phyloP scores from a whole-genome alignment of 306 rosid genomes.

The Sicyos edulis region DNA sequence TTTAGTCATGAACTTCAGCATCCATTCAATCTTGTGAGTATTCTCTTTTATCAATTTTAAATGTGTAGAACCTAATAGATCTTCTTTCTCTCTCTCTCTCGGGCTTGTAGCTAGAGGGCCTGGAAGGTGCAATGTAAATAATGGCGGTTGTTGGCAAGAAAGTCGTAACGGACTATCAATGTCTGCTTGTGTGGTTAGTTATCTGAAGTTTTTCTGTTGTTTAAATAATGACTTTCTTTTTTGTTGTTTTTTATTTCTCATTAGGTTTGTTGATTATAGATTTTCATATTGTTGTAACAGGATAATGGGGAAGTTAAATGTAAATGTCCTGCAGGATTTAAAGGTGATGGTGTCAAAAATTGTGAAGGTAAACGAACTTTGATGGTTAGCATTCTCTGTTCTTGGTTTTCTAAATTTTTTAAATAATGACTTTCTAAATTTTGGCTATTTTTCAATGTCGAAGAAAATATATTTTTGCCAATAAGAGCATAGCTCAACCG shows the following conservation, averaged over 20 bases:
- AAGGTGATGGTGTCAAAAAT: slow-evolving; percentile 74
- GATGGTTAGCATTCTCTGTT: background rate
- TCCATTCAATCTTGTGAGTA: background rate
- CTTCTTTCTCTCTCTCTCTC: slow-evolving; percentile 14
- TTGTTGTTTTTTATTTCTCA: background rate
- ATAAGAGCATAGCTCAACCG: too few relatives aligned
- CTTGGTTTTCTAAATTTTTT: background rate
- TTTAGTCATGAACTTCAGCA: background rate
- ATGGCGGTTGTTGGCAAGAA: slow-evolving; percentile 97
- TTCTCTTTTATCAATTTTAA: background rate
- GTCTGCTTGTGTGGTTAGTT: slow-evolving; percentile 78
- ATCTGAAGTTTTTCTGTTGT: slow-evolving; percentile 5
- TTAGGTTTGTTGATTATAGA: slow-evolving; percentile 2
- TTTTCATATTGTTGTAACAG: slow-evolving; percentile 40
- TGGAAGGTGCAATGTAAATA: slow-evolving; percentile 85
- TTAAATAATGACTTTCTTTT: background rate
- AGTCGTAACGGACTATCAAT: slow-evolving; percentile 64
- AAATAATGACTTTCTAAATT: too few relatives aligned
- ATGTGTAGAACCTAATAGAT: slow-evolving; percentile 2
- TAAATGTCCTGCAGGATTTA: slow-evolving; percentile 81
- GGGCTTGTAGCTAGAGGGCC: slow-evolving; percentile 82
- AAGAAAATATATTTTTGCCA: background rate
- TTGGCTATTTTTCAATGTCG: slow-evolving; percentile 3
- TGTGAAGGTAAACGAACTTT: slow-evolving; percentile 59
- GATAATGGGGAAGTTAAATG: slow-evolving; percentile 76